Evolutionary conservation across 2,329 filamentous ascomycete genomes (phyloP).

Genomic region (Aureobasidium sp.): DNA sequence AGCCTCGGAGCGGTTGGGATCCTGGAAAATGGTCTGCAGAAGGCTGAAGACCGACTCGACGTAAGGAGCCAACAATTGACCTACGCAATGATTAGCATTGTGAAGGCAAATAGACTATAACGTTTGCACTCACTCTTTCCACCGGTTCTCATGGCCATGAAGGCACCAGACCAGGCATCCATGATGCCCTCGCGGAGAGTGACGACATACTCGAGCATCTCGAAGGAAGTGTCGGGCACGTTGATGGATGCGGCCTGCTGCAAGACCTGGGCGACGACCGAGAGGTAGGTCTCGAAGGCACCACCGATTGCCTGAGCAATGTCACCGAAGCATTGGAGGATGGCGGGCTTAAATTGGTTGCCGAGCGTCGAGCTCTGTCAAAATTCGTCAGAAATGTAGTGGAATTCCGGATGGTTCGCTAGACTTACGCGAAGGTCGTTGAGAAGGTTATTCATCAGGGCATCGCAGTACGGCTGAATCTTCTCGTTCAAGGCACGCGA

Average conservation of each 20-base stretch:
- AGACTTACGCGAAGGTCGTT: conserved; percentile 62
- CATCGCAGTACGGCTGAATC: conserved; percentile 90
- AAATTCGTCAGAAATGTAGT: conserved; percentile 32
- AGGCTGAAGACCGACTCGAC: conserved; percentile 82
- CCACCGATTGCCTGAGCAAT: conserved; percentile 91
- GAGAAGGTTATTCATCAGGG: conserved; percentile 96
- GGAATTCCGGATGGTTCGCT: conserved; percentile 39
- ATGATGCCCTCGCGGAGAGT: conserved; percentile 95
- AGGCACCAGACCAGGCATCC: conserved; percentile 97
- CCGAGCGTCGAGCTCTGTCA: conserved; percentile 62
- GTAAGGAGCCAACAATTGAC: conserved; percentile 63
- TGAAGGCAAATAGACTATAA: conserved; percentile 23
- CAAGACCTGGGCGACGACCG: conserved; percentile 85
- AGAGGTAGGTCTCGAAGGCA: conserved; percentile 86
- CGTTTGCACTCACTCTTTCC: conserved; percentile 44
- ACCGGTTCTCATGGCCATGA: conserved; percentile 83
- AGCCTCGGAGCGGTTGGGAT: conserved; percentile 82
- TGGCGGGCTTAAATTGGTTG: conserved; percentile 97
- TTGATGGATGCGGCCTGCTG: conserved; percentile 85
- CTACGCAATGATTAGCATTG: conserved; percentile 32
- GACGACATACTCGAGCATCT: conserved; percentile 95
- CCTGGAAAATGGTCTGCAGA: conserved; percentile 68
- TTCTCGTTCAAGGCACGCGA: conserved; percentile 83
- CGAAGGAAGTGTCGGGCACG: conserved; percentile 62
- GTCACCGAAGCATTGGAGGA: conserved; percentile 95